Conservation (phyloP, 192 early-diverging fungal genomes). For the Coemansia biformis region DNA sequence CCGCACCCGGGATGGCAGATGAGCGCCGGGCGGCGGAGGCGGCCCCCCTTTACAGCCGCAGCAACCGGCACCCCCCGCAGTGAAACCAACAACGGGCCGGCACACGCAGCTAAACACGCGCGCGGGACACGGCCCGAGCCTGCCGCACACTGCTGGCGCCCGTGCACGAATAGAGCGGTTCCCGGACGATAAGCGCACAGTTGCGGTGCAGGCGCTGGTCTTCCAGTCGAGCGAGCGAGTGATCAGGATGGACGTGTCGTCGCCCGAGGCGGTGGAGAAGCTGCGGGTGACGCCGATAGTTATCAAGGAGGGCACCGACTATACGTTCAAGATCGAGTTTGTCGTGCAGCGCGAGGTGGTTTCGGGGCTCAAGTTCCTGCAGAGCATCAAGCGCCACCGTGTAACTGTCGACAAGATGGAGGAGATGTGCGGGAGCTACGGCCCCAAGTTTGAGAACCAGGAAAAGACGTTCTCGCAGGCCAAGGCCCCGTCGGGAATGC, state of each 20-base stretch:
- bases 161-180: constrained; percentile 26
- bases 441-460: constrained; percentile 69
- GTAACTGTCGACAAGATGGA: constrained; percentile 84
- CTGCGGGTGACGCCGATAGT: constrained; percentile 70
- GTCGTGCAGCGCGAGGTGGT: constrained; percentile 93
- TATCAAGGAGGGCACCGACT: constrained; percentile 96
- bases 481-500: constrained; percentile 87
- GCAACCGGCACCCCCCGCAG: no score
- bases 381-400: constrained; percentile 85
- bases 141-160: no score
- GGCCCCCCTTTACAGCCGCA: no score
- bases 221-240: constrained; percentile 22
- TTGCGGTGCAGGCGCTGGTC: constrained; percentile 41
- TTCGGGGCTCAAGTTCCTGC: constrained; percentile 90
- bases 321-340: constrained; percentile 90
- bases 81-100: no score
- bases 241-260: constrained; percentile 42
- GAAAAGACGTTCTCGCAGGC: constrained; percentile 77
- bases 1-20: no score
- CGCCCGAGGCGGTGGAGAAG: constrained; percentile 58
- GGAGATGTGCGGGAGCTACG: constrained; percentile 96
- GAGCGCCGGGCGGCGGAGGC: no score
- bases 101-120: no score
- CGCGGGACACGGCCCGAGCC: no score
- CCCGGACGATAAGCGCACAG: constrained; percentile 58